Evolutionary conservation across 2,329 filamentous ascomycete genomes (phyloP), one percentile per base, ranked within the genome.

Genomic region (Nemania serpens): DNA sequence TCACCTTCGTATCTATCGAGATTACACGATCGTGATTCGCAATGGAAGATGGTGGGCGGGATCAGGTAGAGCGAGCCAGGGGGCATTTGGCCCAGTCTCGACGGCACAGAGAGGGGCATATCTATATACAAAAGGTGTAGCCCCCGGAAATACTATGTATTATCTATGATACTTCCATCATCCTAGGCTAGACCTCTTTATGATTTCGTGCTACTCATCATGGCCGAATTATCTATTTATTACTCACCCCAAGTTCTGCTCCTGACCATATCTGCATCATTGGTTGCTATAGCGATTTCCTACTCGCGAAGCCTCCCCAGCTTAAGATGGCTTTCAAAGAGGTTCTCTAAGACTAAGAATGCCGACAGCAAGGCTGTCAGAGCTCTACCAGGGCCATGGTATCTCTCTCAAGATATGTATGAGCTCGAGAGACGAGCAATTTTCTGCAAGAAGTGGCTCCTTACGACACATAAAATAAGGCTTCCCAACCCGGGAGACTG

Each of bases 361-460:
- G 52, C 10, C 2, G 48, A 9, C 1, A 41, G 34, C 3, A 56
- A 59, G 39, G 17, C 63, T 9, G 61, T 65, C 15, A 63, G 61
- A 48, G 63, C 63, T 22, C 71, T 85, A 1, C 82, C 83, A 1
- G 76, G 74, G 6, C 79, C 78, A 12, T 85, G 82, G 82, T 85
- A 82, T 70, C 78, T 74, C 12, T 81, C 79, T 4, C 71, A 74
- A n/a, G 79, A 80, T 62, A 82, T 86, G 76, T 85, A 82, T 66
- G 78, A 85, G 68, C 80, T 86, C 1, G 84, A 86, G 70, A 75
- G 81, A 22, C 79, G 83, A 13, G 81, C 82, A 46, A 82, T 85
- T 68, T 86, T 85, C 71, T 86, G 83, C 41, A 77, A 78, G 66
- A 80, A 81, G 67, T 85, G 83, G 83, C 77, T 83, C 37, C 78